Conservation (phyloP, 257 asterid genomes). For the Petunia secreta region DNA sequence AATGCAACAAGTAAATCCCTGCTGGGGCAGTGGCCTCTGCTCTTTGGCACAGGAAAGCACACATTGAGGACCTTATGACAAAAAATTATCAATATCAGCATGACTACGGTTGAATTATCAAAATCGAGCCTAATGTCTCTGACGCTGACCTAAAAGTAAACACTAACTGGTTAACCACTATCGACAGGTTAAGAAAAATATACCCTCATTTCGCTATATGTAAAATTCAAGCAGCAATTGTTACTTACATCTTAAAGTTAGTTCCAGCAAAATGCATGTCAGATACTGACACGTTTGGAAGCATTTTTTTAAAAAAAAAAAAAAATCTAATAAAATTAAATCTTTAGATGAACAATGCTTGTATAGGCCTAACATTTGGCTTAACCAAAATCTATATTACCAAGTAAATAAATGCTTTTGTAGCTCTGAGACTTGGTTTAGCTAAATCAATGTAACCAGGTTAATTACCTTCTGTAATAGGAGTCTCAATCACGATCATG, state of each 20-base stretch:
- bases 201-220: not conserved
- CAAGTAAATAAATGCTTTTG: not conserved
- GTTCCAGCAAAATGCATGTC: not conserved
- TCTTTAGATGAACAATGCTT: not conserved
- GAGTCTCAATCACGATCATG: slow-evolving; percentile 13
- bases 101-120: slow-evolving; percentile 15
- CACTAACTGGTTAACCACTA: not conserved
- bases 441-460: not conserved
- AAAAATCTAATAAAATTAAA: not conserved
- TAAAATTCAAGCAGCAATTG: slow-evolving; percentile 1
- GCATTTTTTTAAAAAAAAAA: not conserved
- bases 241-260: not conserved
- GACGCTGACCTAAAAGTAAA: not conserved
- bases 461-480: not conserved
- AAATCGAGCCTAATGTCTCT: not conserved
- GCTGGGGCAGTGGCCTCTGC: slow-evolving; percentile 74
- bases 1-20: slow-evolving; percentile 93
- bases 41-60: slow-evolving; percentile 92
- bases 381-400: not conserved
- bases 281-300: not conserved
- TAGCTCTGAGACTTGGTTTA: not conserved
- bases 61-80: slow-evolving; percentile 84
- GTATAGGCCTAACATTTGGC: not conserved
- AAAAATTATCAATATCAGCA: slow-evolving; percentile 15
- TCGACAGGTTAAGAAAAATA: not conserved